Evolutionary conservation across 2,329 filamentous ascomycete genomes (phyloP), one percentile per base, ranked within the genome.

Genomic region (Hortaea werneckii): DNA sequence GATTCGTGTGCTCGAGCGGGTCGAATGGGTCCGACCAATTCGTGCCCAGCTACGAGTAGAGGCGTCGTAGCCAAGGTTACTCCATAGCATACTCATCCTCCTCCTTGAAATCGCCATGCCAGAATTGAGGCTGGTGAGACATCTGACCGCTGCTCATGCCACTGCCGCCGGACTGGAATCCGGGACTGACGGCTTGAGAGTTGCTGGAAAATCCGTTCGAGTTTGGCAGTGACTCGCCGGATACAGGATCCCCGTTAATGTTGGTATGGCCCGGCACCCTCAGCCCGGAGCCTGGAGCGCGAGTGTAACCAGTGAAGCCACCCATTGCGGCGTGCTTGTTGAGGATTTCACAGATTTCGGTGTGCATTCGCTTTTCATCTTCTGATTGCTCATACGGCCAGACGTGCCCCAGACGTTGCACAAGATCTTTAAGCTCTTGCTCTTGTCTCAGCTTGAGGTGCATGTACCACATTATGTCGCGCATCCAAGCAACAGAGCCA

Each of bases 391-490:
- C 82, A 58, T 92, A 89, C 1, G 87, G 86, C 66, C 86, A 85
- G 10, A 75, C 76, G 6, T 83, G 83, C 38, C 87, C 87, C 10
- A 89, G 74, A 48, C 82, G 80, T 29, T 75, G 72, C 47, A 94
- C 82, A 43, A 78, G 73, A 58, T 89, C 84, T 58, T 85, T 80
- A 42, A 96, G 77, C 61, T 95, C 85, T 52, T 94, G 84, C 65
- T 94, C 87, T 62, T 90, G 85, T 62, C 92, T 83, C 54, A 94
- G 76, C 69, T 94, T 94, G 60, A 86, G 76, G 61, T 95, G 82
- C 49, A 95, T 72, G 71, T 94, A 83, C 92, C 92, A 96, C 87
- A 96, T 95, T 43, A 98, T 75, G 68, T 98, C 92, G 52, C 90
- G 81, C 50, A 87, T 95, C 92, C 92, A 98, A 67, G 87, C 88